Conservation (phyloP, 2,329 filamentous ascomycete genomes). For the Trichoderma atrobrunneum region DNA sequence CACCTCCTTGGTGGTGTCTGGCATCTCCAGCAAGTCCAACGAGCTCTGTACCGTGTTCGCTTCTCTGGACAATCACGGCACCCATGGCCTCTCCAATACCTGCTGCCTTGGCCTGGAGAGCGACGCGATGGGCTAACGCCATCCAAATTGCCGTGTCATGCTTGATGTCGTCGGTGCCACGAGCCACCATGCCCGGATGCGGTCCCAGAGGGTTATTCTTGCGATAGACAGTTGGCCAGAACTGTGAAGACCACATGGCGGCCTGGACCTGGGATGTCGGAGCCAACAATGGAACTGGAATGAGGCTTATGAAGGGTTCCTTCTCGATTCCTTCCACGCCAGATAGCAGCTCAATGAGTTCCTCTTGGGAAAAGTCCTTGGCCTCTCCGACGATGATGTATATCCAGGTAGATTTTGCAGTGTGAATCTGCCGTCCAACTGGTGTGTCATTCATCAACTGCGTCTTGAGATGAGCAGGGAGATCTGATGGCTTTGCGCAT, state of each 20-base stretch:
- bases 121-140: slow-evolving; percentile 63
- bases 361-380: slow-evolving; percentile 51
- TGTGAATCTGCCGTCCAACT: slow-evolving; percentile 54
- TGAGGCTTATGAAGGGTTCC: slow-evolving; percentile 56
- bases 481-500: slow-evolving; percentile 68
- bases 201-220: slow-evolving; percentile 85
- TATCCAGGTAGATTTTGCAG: slow-evolving; percentile 58
- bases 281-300: slow-evolving; percentile 68
- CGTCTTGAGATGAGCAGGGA: slow-evolving; percentile 63
- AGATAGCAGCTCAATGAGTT: slow-evolving; percentile 49
- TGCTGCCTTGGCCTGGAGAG: slow-evolving; percentile 52
- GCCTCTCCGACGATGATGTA: slow-evolving; percentile 56
- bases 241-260: slow-evolving; percentile 68
- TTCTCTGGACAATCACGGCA: slow-evolving; percentile 70
- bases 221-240: slow-evolving; percentile 83
- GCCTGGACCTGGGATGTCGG: slow-evolving; percentile 76
- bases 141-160: slow-evolving; percentile 64
- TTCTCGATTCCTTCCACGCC: slow-evolving; percentile 50
- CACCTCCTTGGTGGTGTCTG: slow-evolving; percentile 60
- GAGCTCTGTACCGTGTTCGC: slow-evolving; percentile 50
- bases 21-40: slow-evolving; percentile 76
- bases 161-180: slow-evolving; percentile 66
- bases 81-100: slow-evolving; percentile 69
- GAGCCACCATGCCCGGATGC: slow-evolving; percentile 70
- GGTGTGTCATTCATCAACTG: slow-evolving; percentile 59